A percentile compares a stretch with the other conserved stretches of the same genome.
phyloP scores from a whole-genome alignment of 768 basidiomycete species.

The Serpula lacrymans region DNA sequence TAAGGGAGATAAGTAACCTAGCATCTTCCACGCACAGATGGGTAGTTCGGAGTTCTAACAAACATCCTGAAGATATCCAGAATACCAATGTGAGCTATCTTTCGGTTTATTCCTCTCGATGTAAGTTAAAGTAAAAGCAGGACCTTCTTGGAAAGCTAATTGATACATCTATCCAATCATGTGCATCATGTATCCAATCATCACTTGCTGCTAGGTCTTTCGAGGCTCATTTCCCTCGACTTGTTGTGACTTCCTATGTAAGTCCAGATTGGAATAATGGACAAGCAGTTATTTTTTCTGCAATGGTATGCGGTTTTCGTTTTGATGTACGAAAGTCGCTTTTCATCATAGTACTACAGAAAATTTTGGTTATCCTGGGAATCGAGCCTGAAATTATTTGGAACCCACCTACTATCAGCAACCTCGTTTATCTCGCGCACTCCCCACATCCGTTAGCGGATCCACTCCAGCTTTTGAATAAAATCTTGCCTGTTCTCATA shows the following conservation, averaged over 20 bases:
- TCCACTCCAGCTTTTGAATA: constrained; percentile 10
- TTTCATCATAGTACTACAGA: constrained; percentile 15
- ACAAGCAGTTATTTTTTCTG: constrained; percentile 30
- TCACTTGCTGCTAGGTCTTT: constrained; percentile 47
- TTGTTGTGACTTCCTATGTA: constrained; percentile 32
- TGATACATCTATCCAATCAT: constrained; percentile 33
- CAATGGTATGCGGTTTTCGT: constrained; percentile 36
- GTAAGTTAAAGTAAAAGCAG: constrained; percentile 15
- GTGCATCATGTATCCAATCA: constrained; percentile 37
- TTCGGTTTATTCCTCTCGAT: not conserved
- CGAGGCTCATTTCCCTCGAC: constrained; percentile 41
- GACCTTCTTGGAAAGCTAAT: constrained; percentile 27
- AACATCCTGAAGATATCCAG: not conserved
- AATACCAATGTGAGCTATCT: constrained; percentile 19
- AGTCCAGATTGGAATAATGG: constrained; percentile 39
- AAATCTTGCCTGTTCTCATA: constrained; percentile 42
- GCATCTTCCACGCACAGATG: constrained; percentile 14
- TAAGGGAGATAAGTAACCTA: constrained; percentile 15
- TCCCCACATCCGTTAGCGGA: constrained; percentile 11
- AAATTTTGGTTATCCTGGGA: constrained; percentile 34
- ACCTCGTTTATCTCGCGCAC: constrained; percentile 23
- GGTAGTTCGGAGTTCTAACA: constrained; percentile 7
- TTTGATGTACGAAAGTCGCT: not conserved
- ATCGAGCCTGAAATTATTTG: constrained; percentile 2
- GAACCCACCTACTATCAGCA: constrained; percentile 23